Evolutionary conservation across 2,329 filamentous ascomycete species (phyloP).

Genomic region (Botrytis fabae): DNA sequence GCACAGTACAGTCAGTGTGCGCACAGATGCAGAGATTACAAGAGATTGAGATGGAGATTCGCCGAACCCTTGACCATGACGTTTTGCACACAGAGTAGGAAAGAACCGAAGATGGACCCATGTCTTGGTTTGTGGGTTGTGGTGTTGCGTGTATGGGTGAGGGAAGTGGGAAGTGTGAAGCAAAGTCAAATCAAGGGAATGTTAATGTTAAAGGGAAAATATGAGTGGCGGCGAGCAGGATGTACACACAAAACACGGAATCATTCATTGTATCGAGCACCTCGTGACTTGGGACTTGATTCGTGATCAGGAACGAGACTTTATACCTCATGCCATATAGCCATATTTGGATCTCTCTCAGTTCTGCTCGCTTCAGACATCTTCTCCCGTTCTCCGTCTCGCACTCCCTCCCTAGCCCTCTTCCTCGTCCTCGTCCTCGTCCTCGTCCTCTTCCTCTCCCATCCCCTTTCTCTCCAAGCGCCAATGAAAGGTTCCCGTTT

Average conservation of each 20-base stretch:
- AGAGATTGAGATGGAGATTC: constrained; percentile 10
- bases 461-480: not conserved
- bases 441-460: not conserved
- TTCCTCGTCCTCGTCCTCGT: not conserved
- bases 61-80: constrained; percentile 11
- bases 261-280: not conserved
- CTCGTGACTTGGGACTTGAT: not conserved
- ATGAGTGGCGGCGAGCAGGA: too few species aligned
- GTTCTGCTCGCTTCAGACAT: not conserved
- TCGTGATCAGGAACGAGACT: not conserved
- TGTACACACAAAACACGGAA: not conserved
- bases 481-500: not conserved
- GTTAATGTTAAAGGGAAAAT: not conserved
- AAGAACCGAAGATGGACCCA: not conserved
- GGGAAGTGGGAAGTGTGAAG: not conserved
- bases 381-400: not conserved
- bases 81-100: not conserved
- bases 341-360: not conserved
- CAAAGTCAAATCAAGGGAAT: not conserved
- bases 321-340: not conserved
- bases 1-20: not conserved
- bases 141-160: not conserved
- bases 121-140: not conserved
- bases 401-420: not conserved
- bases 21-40: not conserved